These are phyloP conservation scores for Mortierella hygrophila DNA, from an alignment of 192 early-diverging fungal genomes.

Conservation along the genomic window DNA sequence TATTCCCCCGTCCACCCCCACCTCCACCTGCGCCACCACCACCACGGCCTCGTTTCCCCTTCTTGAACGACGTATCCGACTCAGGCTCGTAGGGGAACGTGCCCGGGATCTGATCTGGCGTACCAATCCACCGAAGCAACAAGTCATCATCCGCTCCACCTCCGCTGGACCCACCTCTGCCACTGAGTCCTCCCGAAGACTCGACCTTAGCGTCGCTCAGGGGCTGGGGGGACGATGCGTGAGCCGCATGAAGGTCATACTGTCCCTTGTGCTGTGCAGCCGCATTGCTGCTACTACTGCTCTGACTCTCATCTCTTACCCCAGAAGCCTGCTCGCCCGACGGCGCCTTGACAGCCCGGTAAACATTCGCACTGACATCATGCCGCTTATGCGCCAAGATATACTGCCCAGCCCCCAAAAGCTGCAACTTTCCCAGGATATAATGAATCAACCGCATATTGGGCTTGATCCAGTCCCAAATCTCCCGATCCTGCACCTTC, in stretches of 20 bases:
- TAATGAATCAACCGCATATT: conserved; percentile 49
- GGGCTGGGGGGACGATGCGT: conserved; percentile 27
- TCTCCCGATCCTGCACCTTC: conserved; percentile 33
- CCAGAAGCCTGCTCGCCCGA: neutral
- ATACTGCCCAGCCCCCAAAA: conserved; percentile 40
- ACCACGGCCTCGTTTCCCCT: conserved; percentile 9
- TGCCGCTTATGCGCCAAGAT: conserved; percentile 33
- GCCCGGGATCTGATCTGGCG: conserved; percentile 44
- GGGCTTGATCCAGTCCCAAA: conserved; percentile 50
- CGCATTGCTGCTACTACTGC: neutral
- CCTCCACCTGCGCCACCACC: neutral
- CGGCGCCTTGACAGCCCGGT: conserved; percentile 14
- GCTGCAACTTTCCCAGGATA: conserved; percentile 28
- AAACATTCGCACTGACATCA: conserved; percentile 43
- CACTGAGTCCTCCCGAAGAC: neutral
- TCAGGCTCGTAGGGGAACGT: conserved; percentile 45
- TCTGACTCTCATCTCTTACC: neutral
- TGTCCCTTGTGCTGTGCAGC: conserved; percentile 5
- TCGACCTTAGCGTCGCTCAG: conserved; percentile 10
- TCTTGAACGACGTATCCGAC: neutral
- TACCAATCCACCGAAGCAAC: conserved; percentile 41
- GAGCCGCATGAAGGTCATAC: conserved; percentile 52
- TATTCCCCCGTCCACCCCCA: conserved; percentile 8
- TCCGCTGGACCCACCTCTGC: neutral
- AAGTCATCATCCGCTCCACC: conserved; percentile 29